These are phyloP conservation scores for Pseudocercospora fijiensis DNA, from an alignment of 2,329 filamentous ascomycete species.

Conservation along the genomic window DNA sequence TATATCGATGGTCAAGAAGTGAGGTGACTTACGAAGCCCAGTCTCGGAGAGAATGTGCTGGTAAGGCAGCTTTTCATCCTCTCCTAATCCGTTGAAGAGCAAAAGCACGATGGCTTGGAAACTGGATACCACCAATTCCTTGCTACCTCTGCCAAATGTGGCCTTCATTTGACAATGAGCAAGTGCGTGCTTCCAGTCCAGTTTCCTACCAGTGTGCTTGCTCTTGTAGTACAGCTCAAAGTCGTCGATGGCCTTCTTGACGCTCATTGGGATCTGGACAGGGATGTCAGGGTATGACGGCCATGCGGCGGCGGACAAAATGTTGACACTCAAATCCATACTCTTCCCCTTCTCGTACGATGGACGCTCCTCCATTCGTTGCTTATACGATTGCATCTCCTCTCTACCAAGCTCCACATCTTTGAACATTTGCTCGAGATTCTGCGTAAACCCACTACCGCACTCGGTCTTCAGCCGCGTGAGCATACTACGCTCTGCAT, in stretches of 20 bases:
- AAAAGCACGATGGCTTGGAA: constrained; percentile 90
- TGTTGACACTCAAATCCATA: constrained; percentile 79
- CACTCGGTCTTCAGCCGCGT: constrained; percentile 89
- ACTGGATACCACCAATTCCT: constrained; percentile 86
- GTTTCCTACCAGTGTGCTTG: constrained; percentile 83
- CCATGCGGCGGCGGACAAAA: constrained; percentile 91
- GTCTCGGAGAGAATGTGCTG: constrained; percentile 72
- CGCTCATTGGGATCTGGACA: constrained; percentile 71
- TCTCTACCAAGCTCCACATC: constrained; percentile 92
- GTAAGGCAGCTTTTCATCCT: constrained; percentile 68
- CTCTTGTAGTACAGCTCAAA: constrained; percentile 84
- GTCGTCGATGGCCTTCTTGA: constrained; percentile 71
- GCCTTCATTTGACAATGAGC: constrained; percentile 85
- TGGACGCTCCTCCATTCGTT: constrained; percentile 58
- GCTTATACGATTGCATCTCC: constrained; percentile 86
- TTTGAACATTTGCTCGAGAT: constrained; percentile 99
- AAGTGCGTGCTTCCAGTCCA: constrained; percentile 92
- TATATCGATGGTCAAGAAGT: constrained; percentile 11
- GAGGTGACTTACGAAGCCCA: constrained; percentile 60
- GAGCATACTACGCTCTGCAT: constrained; percentile 95
- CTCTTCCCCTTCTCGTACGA: constrained; percentile 50
- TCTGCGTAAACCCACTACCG: constrained; percentile 90
- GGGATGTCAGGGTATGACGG: constrained; percentile 79
- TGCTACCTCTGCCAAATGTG: constrained; percentile 72
- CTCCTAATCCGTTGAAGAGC: constrained; percentile 74